Conservation (phyloP, 495 filamentous ascomycete genomes). For the Penicillium macrosclerotiorum region DNA sequence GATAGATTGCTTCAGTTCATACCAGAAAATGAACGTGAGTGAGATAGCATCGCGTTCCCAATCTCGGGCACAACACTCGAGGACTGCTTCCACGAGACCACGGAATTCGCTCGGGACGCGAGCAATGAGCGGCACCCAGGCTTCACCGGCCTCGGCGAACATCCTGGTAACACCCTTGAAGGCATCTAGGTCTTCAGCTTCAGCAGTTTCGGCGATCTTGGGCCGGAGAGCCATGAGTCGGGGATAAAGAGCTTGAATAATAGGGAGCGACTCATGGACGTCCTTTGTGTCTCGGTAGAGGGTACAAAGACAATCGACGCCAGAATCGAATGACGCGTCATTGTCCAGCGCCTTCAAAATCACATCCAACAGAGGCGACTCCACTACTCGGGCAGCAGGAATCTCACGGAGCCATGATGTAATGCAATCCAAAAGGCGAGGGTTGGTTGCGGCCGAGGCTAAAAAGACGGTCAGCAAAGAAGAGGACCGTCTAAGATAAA, state of each 20-base stretch:
- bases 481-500: neutral
- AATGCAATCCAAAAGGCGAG: conserved; percentile 88
- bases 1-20: conserved; percentile 95
- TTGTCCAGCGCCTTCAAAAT: conserved; percentile 73
- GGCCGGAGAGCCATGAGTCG: conserved; percentile 74
- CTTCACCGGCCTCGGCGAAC: conserved; percentile 90
- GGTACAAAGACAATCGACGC: conserved; percentile 89
- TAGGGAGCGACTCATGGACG: conserved; percentile 74
- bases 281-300: conserved; percentile 92
- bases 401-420: conserved; percentile 96
- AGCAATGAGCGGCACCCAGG: conserved; percentile 89
- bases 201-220: conserved; percentile 70
- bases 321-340: conserved; percentile 77
- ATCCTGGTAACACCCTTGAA: conserved; percentile 86
- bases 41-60: conserved; percentile 84
- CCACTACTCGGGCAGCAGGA: conserved; percentile 76
- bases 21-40: conserved; percentile 96
- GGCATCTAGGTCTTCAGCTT: conserved; percentile 78
- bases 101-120: conserved; percentile 78
- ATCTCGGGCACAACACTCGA: conserved; percentile 87
- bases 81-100: conserved; percentile 80
- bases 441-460: conserved; percentile 75
- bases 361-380: conserved; percentile 78
- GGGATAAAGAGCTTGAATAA: conserved; percentile 84
- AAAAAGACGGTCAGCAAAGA: conserved; percentile 4